These are phyloP conservation scores for Cyclostephanos invisitatus DNA, from an alignment of 108 stramenopile species.

Conservation along the genomic window DNA sequence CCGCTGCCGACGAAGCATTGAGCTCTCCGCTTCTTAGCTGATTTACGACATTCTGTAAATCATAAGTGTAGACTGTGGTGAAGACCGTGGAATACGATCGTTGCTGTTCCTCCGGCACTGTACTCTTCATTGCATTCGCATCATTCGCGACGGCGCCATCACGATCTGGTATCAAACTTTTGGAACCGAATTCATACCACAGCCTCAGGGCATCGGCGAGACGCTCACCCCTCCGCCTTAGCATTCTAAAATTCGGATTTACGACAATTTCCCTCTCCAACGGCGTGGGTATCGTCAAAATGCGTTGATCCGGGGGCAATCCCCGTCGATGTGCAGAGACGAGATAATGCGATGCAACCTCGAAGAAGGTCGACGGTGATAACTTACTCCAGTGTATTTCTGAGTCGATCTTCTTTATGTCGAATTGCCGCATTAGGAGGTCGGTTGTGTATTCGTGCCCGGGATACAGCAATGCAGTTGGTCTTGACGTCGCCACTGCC, in stretches of 20 bases:
- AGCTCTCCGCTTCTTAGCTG: slow-evolving; percentile 56
- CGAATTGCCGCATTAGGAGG: slow-evolving; percentile 67
- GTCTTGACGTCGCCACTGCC: not conserved
- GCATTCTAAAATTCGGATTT: slow-evolving; percentile 71
- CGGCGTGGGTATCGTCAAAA: slow-evolving; percentile 65
- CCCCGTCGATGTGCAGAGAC: slow-evolving; percentile 72
- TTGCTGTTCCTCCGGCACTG: not conserved
- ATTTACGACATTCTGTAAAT: slow-evolving; percentile 64
- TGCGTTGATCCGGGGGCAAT: slow-evolving; percentile 64
- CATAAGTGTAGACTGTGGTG: slow-evolving; percentile 69
- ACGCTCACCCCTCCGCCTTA: slow-evolving; percentile 63
- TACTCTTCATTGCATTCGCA: not conserved
- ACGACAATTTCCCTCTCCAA: slow-evolving; percentile 62
- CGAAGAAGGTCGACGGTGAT: slow-evolving; percentile 71
- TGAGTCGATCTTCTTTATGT: slow-evolving; percentile 34
- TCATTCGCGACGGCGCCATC: not conserved
- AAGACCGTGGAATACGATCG: slow-evolving; percentile 46
- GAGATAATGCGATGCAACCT: slow-evolving; percentile 75
- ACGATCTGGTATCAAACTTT: slow-evolving; percentile 7
- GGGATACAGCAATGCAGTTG: slow-evolving; percentile 59
- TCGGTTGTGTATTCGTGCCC: slow-evolving; percentile 87
- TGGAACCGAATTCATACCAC: slow-evolving; percentile 69
- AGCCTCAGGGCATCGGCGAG: slow-evolving; percentile 61
- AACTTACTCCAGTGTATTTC: slow-evolving; percentile 64
- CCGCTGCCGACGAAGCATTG: slow-evolving; percentile 49